phyloP scores from a whole-genome alignment of 257 asterid species.

The Solanum raphanifolium region DNA sequence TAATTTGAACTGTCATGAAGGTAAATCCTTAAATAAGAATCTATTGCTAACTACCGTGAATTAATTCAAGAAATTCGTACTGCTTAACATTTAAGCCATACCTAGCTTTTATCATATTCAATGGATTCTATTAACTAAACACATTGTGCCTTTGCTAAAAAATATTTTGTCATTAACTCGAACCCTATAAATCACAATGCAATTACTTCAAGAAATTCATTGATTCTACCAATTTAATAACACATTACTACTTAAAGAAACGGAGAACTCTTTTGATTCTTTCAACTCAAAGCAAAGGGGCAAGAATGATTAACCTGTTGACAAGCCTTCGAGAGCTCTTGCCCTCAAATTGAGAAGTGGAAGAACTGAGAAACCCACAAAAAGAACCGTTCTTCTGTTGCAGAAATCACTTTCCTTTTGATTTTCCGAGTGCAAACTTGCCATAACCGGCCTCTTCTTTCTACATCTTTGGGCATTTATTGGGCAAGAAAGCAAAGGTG shows the following conservation, averaged over 20 bases:
- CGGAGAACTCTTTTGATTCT: not conserved
- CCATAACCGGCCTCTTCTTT: constrained; percentile 12
- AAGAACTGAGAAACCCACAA: constrained; percentile 53
- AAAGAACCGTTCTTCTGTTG: constrained; percentile 38
- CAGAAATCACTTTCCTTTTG: constrained; percentile 17
- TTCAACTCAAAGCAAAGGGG: not conserved
- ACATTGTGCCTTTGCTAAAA: not conserved
- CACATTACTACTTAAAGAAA: not conserved
- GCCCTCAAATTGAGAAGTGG: constrained; percentile 39
- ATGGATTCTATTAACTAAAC: not conserved
- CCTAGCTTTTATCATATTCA: not conserved
- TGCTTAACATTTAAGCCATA: not conserved
- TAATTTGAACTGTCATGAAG: not conserved
- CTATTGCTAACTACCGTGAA: not conserved
- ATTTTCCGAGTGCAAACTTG: constrained; percentile 23
- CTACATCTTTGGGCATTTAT: constrained; percentile 19
- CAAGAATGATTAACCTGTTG: constrained; percentile 25
- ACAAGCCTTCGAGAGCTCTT: constrained; percentile 19
- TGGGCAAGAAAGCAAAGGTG: constrained; percentile 15
- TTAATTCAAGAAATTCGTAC: not conserved
- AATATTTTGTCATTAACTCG: not conserved
- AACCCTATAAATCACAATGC: not conserved
- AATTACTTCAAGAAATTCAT: not conserved
- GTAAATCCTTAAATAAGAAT: not conserved
- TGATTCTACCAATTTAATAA: not conserved